Conservation (phyloP, 176 grass and related monocot species). For the Rhynchospora breviuscula region DNA sequence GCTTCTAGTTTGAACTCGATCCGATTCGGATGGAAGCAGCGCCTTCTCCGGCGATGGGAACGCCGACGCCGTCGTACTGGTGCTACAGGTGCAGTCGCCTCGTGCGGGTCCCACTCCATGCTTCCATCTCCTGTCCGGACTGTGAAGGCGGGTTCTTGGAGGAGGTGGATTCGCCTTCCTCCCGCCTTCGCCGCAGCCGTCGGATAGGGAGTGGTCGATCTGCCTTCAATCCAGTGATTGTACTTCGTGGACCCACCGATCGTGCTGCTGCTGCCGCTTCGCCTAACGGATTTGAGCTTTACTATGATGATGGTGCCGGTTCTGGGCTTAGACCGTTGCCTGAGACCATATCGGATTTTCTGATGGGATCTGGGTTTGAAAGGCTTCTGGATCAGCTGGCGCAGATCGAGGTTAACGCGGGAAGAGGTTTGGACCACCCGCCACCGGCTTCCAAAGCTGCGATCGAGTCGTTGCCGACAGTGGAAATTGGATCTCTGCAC, state of each 20-base stretch:
- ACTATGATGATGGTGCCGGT: constrained; percentile 85
- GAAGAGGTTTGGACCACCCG: constrained; percentile 35
- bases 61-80: constrained; percentile 62
- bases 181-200: constrained; percentile 38
- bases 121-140: constrained; percentile 50
- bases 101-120: constrained; percentile 36
- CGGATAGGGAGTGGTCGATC: constrained; percentile 38
- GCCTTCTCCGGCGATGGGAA: constrained; percentile 8
- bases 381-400: constrained; percentile 75
- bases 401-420: constrained; percentile 61
- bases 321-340: constrained; percentile 81
- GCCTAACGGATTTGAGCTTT: constrained; percentile 68
- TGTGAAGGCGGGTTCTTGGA: constrained; percentile 92
- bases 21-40: not conserved
- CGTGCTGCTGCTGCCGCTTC: constrained; percentile 21
- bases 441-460: constrained; percentile 85
- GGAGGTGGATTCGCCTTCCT: constrained; percentile 53
- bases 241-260: constrained; percentile 44
- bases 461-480: constrained; percentile 76
- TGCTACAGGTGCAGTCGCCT: constrained; percentile 94
- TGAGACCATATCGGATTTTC: constrained; percentile 84
- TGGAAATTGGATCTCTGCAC: constrained; percentile 40
- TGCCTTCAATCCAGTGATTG: constrained; percentile 87
- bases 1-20: not conserved
- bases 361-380: constrained; percentile 96